A percentile compares a stretch with the other conserved stretches of the same genome.
phyloP scores from a whole-genome alignment of 2,329 filamentous ascomycete genomes.

The Dothiorella sarmentorum region DNA sequence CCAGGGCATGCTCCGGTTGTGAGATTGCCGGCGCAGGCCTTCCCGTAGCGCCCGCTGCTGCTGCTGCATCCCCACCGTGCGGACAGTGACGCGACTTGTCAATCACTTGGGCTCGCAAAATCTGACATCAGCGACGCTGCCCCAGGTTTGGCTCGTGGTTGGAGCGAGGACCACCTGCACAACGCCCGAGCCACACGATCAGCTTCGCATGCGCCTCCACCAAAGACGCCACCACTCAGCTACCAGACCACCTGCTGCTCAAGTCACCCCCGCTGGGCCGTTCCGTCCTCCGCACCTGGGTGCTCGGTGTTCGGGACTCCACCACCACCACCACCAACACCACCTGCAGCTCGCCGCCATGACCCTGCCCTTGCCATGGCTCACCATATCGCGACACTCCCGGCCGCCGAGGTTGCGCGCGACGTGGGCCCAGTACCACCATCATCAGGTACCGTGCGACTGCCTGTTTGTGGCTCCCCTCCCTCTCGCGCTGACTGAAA shows the following conservation, averaged over 20 bases:
- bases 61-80: too few species aligned
- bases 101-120: background rate
- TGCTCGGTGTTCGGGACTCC: background rate
- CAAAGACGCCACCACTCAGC: constrained; percentile 1
- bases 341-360: background rate
- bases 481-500: constrained; percentile 1
- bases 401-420: too few species aligned
- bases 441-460: constrained; percentile 12
- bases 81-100: background rate
- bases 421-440: too few species aligned
- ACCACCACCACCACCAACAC: background rate
- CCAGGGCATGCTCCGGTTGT: background rate
- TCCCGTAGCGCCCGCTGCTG: constrained; percentile 1
- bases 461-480: background rate
- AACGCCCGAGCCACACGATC: background rate
- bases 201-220: constrained; percentile 9
- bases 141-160: too few species aligned
- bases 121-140: constrained; percentile 5
- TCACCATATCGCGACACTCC: background rate
- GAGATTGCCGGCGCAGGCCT: background rate
- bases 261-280: constrained; percentile 7
- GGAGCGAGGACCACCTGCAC: too few species aligned
- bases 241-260: constrained; percentile 10
- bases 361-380: background rate
- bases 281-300: background rate